phyloP scores from a whole-genome alignment of 1,139 yeast species.

The Yamadazyma diddensiae region DNA sequence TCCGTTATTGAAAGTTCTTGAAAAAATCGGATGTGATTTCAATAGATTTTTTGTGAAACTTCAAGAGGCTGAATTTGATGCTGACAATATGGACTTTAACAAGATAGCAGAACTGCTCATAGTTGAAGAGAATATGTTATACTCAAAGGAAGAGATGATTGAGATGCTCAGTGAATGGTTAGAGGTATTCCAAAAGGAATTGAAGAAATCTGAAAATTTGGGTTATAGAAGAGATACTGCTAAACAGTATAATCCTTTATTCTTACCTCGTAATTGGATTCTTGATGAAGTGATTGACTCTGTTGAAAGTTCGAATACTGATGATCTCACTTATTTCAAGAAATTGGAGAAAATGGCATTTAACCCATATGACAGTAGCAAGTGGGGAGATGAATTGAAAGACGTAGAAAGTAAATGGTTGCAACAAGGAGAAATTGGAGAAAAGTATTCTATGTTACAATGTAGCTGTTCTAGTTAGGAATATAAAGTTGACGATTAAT shows the following conservation, averaged over 20 bases:
- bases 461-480: conserved; percentile 61
- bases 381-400: conserved; percentile 65
- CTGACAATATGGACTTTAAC: conserved; percentile 10
- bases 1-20: conserved; percentile 63
- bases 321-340: conserved; percentile 39
- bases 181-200: conserved; percentile 32
- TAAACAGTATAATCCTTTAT: conserved; percentile 62
- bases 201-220: conserved; percentile 25
- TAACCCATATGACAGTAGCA: conserved; percentile 54
- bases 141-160: conserved; percentile 31
- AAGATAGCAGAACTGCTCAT: conserved; percentile 12
- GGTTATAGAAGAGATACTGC: conserved; percentile 39
- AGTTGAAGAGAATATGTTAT: conserved; percentile 18
- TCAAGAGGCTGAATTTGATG: conserved; percentile 37
- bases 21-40: conserved; percentile 67
- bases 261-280: conserved; percentile 84
- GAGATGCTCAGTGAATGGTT: conserved; percentile 39
- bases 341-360: conserved; percentile 62
- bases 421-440: conserved; percentile 42
- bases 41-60: conserved; percentile 71
- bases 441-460: conserved; percentile 53
- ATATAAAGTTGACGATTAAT: background rate
- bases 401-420: conserved; percentile 59
- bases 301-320: conserved; percentile 36
- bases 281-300: conserved; percentile 73